Evolutionary conservation across 441 rosid species (phyloP).

Genomic region (Croton setiger): DNA sequence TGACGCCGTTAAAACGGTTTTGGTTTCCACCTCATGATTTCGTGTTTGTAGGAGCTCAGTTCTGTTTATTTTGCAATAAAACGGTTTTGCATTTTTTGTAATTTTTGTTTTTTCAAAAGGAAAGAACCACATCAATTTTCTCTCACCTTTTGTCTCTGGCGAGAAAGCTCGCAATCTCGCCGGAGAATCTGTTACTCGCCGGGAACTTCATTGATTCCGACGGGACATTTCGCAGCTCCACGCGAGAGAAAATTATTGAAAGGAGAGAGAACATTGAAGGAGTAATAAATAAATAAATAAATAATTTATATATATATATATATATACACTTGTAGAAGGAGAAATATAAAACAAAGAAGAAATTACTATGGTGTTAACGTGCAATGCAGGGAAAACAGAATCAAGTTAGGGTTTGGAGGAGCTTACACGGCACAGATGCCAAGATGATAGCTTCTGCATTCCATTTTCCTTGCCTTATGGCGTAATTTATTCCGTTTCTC

Average conservation of each 20-base stretch:
- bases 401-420: slow-evolving; percentile 32
- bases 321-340: background rate
- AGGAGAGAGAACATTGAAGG: slow-evolving; percentile 2
- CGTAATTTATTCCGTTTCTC: slow-evolving; percentile 53
- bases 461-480: slow-evolving; percentile 54
- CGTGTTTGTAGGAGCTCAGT: slow-evolving; percentile 29
- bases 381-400: slow-evolving; percentile 56
- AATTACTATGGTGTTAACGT: slow-evolving; percentile 40
- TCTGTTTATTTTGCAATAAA: slow-evolving; percentile 8
- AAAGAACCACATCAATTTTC: slow-evolving; percentile 5
- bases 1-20: slow-evolving; percentile 38
- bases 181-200: slow-evolving; percentile 30
- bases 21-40: slow-evolving; percentile 16
- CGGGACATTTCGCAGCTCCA: background rate
- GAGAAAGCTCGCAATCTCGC: slow-evolving; percentile 39
- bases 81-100: background rate
- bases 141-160: slow-evolving; percentile 36
- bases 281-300: background rate
- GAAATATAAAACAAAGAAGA: background rate
- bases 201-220: slow-evolving; percentile 26
- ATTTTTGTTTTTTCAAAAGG: background rate
- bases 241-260: background rate
- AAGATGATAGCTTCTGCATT: slow-evolving; percentile 44
- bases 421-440: slow-evolving; percentile 56
- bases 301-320: background rate